Conservation (phyloP, 1,139 yeast species). For the Hyphopichia fennica region DNA sequence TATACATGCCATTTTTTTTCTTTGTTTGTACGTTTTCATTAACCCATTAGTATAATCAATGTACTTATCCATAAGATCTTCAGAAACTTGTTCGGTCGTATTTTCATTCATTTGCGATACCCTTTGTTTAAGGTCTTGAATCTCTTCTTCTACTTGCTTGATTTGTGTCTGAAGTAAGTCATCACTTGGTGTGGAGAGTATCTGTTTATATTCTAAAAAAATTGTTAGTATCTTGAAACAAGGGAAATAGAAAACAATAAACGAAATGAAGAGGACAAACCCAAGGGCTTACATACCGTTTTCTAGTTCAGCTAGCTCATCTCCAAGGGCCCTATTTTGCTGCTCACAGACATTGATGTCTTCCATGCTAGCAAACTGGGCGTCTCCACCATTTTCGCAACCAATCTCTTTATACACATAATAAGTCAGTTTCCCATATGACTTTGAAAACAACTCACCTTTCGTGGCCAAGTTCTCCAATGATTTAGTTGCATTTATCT, state of each 20-base stretch:
- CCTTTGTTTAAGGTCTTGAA: not conserved
- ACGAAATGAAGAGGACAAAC: not conserved
- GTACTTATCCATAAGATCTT: constrained; percentile 2
- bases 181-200: not conserved
- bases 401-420: constrained; percentile 27
- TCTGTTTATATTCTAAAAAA: not conserved
- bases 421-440: constrained; percentile 35
- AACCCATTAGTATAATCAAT: constrained; percentile 4
- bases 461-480: constrained; percentile 26
- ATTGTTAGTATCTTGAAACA: not conserved
- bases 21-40: constrained; percentile 4
- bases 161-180: not conserved
- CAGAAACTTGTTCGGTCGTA: not conserved
- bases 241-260: too few relatives aligned
- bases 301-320: not conserved
- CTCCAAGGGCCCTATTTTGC: not conserved
- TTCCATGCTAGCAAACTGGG: not conserved
- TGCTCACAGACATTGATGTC: not conserved
- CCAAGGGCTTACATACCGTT: not conserved
- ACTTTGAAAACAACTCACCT: constrained; percentile 24
- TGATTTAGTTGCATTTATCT: constrained; percentile 22
- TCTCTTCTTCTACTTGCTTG: not conserved
- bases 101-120: not conserved
- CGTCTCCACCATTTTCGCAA: not conserved
- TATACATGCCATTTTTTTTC: constrained; percentile 9